Conservation (phyloP, 2,329 filamentous ascomycete species). For the Monilinia polystroma region DNA sequence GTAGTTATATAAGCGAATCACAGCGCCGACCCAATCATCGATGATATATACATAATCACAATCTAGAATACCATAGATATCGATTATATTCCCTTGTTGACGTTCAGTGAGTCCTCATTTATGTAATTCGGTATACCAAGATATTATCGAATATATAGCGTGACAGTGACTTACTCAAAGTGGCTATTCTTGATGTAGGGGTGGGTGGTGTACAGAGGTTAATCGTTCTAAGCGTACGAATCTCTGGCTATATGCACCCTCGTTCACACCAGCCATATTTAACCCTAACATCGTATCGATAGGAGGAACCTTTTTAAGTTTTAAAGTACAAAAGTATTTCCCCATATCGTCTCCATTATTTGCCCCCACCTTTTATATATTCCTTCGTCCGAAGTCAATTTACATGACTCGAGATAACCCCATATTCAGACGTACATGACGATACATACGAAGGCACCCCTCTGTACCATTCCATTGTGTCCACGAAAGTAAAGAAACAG, state of each 20-base stretch:
- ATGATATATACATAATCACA: not conserved
- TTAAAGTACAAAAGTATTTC: not conserved
- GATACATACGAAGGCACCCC: not conserved
- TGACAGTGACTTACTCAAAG: not conserved
- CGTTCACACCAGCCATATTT: too few relatives aligned
- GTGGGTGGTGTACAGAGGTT: too few relatives aligned
- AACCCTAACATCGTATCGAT: too few relatives aligned
- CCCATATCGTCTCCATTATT: slow-evolving; percentile 9
- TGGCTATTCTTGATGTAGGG: not conserved
- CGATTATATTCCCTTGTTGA: not conserved
- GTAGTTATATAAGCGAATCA: not conserved
- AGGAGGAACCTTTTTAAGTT: too few relatives aligned
- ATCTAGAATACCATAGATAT: not conserved
- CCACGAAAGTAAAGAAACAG: not conserved
- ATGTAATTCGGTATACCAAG: not conserved
- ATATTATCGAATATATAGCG: not conserved
- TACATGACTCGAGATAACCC: slow-evolving; percentile 18
- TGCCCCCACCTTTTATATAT: not conserved
- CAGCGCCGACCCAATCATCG: not conserved
- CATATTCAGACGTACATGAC: slow-evolving; percentile 8
- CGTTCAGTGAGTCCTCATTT: not conserved
- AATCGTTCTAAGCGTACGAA: too few relatives aligned
- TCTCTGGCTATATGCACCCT: too few relatives aligned
- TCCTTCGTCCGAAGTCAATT: not conserved
- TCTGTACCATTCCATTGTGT: not conserved